Conservation (phyloP, 2,329 filamentous ascomycete genomes). For the Bisporella sp. region DNA sequence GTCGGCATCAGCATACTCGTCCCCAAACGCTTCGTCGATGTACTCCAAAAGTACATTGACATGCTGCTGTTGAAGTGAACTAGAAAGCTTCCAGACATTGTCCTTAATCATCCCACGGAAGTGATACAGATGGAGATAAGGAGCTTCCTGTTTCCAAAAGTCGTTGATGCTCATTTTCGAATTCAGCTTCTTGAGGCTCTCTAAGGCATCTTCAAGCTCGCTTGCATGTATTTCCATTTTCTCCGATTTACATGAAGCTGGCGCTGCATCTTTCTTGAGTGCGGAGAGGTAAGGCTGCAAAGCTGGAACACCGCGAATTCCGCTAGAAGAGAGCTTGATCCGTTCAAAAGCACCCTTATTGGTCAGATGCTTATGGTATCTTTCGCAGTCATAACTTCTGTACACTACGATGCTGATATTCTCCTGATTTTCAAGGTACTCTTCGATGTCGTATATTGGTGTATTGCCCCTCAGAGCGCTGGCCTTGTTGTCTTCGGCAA, state of each 20-base stretch:
- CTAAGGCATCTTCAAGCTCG: background rate
- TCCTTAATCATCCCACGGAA: background rate
- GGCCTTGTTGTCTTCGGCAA: conserved; percentile 1
- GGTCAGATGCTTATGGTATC: background rate
- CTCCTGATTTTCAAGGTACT: background rate
- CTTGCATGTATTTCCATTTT: background rate
- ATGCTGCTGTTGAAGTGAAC: background rate
- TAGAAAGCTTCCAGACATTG: background rate
- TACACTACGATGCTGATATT: background rate
- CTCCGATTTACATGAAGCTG: background rate
- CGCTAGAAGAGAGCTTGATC: background rate
- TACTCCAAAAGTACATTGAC: background rate
- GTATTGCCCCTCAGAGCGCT: background rate
- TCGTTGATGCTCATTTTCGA: background rate
- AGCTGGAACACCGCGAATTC: background rate
- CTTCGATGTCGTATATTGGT: background rate
- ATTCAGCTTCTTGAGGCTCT: background rate
- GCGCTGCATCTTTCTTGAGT: background rate
- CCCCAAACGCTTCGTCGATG: background rate
- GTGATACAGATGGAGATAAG: background rate
- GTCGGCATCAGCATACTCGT: background rate
- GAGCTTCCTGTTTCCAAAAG: background rate
- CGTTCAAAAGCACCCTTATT: background rate
- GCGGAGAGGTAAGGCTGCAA: background rate
- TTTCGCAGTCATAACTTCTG: background rate